Conservation (phyloP, 495 filamentous ascomycete genomes). For the Podospora fimiseda region DNA sequence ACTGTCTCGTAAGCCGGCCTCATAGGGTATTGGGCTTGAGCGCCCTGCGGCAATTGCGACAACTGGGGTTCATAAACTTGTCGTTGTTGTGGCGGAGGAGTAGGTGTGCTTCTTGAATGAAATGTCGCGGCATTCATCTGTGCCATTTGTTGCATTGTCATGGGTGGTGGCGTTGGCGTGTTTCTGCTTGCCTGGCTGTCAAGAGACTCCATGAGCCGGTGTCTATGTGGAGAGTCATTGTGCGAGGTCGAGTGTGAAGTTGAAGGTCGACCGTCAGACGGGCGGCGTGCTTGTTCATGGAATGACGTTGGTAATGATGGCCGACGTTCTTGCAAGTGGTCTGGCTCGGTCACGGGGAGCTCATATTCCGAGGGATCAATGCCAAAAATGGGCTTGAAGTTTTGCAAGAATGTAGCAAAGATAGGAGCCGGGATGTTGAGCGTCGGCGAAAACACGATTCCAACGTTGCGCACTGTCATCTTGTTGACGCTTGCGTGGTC, state of each 20-base stretch:
- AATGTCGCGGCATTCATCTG: slow-evolving; percentile 29
- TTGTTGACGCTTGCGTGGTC: slow-evolving; percentile 89
- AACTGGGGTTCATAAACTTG: slow-evolving; percentile 31
- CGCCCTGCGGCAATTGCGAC: slow-evolving; percentile 20
- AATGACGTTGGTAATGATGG: slow-evolving; percentile 24
- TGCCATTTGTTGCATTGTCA: slow-evolving; percentile 29
- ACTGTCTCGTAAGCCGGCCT: slow-evolving; percentile 38
- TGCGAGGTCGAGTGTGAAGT: slow-evolving; percentile 41
- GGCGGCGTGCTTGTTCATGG: slow-evolving; percentile 19
- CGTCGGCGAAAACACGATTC: slow-evolving; percentile 98
- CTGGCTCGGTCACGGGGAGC: slow-evolving; percentile 29
- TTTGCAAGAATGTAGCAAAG: slow-evolving; percentile 87
- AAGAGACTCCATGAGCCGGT: slow-evolving; percentile 36
- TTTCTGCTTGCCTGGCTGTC: slow-evolving; percentile 30
- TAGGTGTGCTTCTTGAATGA: slow-evolving; percentile 33
- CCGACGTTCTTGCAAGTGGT: slow-evolving; percentile 17
- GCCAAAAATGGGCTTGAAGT: slow-evolving; percentile 81
- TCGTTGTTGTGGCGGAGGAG: slow-evolving; percentile 37
- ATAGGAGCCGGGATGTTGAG: slow-evolving; percentile 94
- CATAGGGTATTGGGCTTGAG: slow-evolving; percentile 26
- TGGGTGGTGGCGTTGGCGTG: slow-evolving; percentile 40
- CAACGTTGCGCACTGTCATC: slow-evolving; percentile 96
- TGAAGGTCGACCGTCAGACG: slow-evolving; percentile 32
- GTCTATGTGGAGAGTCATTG: slow-evolving; percentile 38
- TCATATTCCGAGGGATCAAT: slow-evolving; percentile 55